Base-by-base conservation (phyloP, 495 filamentous ascomycete genomes). In the Lasiosphaeris hirsuta region DNA sequence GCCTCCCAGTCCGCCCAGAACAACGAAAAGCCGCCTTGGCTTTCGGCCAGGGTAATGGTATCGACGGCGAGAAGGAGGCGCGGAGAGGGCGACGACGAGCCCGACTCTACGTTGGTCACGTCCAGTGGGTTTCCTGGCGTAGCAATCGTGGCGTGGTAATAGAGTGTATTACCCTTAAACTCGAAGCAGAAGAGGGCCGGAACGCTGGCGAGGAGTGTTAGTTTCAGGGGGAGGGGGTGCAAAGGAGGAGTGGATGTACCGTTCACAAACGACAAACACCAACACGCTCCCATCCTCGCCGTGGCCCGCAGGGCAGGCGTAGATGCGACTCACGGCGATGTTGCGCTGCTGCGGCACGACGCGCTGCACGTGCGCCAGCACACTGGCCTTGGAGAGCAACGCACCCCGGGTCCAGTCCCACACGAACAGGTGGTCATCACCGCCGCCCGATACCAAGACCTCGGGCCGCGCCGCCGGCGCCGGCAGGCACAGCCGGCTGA, bases 361-460 rank as follows among this genome's bases (percentile, higher is more conserved):
- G 9, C 61, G 35, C 42, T 65, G 63, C 8, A 82, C 75, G 1
- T 68, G 66, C 5, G 56, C 54, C 4, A 79, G 72, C 9, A 90
- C 55, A 45, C 80, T 73, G 0, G 83, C 57, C 57, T 77, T 84
- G 23, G 83, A 75, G 1, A 86, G 57, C 4, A 86, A 55, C 36
- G 69, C 65, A 0, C 82, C 81, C 7, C 72, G 64, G 11, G 67
- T 63, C 94, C 94, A 98, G 56, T 92, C 79, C 93, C 93, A 97
- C 5, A 91, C 73, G 56, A 87, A 80, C 4, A 98, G 52, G 55
- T 84, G 77, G 53, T 86, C 78, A 63, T 96, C 91, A 2, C 92
- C 93, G 35, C 92, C 95, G 34, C 90, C 94, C 4, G 92, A 96
- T 34, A 98, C 70, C 23, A 98, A 79, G 3, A 86, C 51, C 8